Base-by-base conservation (phyloP, 108 stramenopile genomes). In the Discostella pseudostelligera region DNA sequence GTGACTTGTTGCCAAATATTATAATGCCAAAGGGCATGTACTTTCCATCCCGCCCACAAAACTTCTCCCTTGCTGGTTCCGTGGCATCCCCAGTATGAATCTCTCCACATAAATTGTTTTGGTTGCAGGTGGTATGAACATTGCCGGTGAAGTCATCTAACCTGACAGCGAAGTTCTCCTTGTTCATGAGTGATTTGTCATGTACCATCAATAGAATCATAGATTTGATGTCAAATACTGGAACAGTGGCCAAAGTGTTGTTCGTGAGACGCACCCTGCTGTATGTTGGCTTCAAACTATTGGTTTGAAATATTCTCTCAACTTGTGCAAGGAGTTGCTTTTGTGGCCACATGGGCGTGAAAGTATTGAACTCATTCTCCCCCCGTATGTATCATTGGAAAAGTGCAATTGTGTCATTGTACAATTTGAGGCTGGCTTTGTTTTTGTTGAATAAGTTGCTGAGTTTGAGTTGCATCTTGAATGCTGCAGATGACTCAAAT, bases 361-460 rank as follows among this genome's bases (percentile, higher is more conserved):
- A n/a, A n/a, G n/a, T n/a, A n/a, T n/a, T n/a, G n/a, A n/a, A n/a
- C n/a, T n/a, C n/a, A n/a, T n/a, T n/a, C n/a, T n/a, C n/a, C n/a
- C n/a, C n/a, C n/a, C n/a, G n/a, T n/a, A 47, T 7, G 21, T 47
- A 47, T 47, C 14, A 21, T 21, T 47, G 21, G 21, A 47, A 3
- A 21, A 47, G 46, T 21, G 19, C 46, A 17, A 47, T 47, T 21
- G 21, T 47, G 20, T 47, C 46, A 7, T 47, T 7, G 46, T 47
- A 47, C 20, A 47, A 21, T 5, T 21, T 17, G 20, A 47, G 21
- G 21, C 46, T 47, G 6, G 46, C 46, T 21, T 47, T 47, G 46
- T 47, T 17, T 47, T 47, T 47, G 46, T 21, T 17, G 46, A 47
- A n/a, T n/a, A n/a, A n/a, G n/a, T n/a, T n/a, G n/a, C n/a, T n/a